phyloP scores from a whole-genome alignment of 2,329 filamentous ascomycete genomes.

The Pestalotiopsis sp. region DNA sequence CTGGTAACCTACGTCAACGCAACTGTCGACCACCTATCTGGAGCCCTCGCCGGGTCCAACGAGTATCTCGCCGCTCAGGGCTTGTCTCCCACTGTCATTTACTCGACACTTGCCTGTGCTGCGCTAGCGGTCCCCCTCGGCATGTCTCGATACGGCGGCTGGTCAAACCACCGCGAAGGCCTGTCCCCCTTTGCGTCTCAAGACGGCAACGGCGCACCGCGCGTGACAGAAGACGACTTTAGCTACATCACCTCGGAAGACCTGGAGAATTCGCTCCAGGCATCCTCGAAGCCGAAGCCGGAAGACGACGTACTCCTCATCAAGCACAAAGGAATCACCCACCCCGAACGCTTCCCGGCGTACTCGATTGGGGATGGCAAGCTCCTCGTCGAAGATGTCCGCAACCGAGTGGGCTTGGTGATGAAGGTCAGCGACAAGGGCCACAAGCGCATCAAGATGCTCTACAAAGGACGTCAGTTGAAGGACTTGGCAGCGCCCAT shows the following conservation, averaged over 20 bases:
- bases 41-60: slow-evolving; percentile 47
- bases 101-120: slow-evolving; percentile 49
- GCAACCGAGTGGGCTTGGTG: slow-evolving; percentile 66
- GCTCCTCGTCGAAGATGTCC: slow-evolving; percentile 65
- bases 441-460: slow-evolving; percentile 58
- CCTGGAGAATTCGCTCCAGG: slow-evolving; percentile 47
- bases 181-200: slow-evolving; percentile 53
- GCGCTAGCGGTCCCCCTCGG: slow-evolving; percentile 50
- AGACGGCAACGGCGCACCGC: slow-evolving; percentile 48
- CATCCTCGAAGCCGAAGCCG: slow-evolving; percentile 32
- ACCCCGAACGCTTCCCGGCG: slow-evolving; percentile 71
- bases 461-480: slow-evolving; percentile 72
- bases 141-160: slow-evolving; percentile 55
- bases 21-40: slow-evolving; percentile 49
- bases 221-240: slow-evolving; percentile 75
- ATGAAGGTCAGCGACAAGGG: slow-evolving; percentile 58
- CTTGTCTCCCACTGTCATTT: slow-evolving; percentile 48
- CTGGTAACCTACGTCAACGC: slow-evolving; percentile 56
- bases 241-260: slow-evolving; percentile 83
- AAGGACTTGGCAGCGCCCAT: slow-evolving; percentile 62
- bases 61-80: slow-evolving; percentile 54
- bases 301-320: slow-evolving; percentile 73
- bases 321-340: slow-evolving; percentile 65
- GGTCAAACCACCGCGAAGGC: slow-evolving; percentile 42
- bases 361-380: slow-evolving; percentile 76